Evolutionary conservation across 2,329 filamentous ascomycete genomes (phyloP).

Genomic region (Bimuria novae-zelandiae): DNA sequence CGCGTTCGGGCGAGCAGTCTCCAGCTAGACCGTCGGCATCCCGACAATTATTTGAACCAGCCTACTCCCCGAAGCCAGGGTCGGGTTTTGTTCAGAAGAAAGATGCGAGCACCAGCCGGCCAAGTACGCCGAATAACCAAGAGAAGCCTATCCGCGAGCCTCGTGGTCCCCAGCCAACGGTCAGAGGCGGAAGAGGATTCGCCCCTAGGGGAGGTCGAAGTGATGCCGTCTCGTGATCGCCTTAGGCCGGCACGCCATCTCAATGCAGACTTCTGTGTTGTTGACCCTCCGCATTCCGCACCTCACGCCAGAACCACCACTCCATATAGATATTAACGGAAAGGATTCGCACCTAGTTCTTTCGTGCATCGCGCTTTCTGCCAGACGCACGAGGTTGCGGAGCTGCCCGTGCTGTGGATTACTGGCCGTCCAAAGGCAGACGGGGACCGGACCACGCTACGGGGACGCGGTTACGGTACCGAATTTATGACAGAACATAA

Average conservation of each 20-base stretch:
- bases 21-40: constrained; percentile 34
- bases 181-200: constrained; percentile 79
- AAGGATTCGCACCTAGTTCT: background rate
- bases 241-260: background rate
- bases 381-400: background rate
- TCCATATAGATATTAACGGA: background rate
- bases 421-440: background rate
- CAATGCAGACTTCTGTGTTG: background rate
- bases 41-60: constrained; percentile 78
- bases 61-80: constrained; percentile 68
- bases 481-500: constrained; percentile 12
- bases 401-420: background rate
- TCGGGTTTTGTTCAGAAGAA: constrained; percentile 53
- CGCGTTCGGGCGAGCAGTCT: constrained; percentile 45
- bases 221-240: constrained; percentile 13
- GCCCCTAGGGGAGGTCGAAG: constrained; percentile 59
- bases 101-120: constrained; percentile 49
- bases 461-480: background rate
- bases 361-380: background rate
- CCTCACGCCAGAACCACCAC: background rate
- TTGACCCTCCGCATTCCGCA: constrained; percentile 4
- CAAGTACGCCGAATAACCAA: constrained; percentile 62
- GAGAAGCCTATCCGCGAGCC: constrained; percentile 75
- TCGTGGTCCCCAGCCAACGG: constrained; percentile 75
- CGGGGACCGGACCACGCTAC: background rate